Percentiles rank a stretch among this genome's conserved stretches.
Evolutionary conservation across 139 green algal genomes (phyloP).

Genomic region (Medakamo hakoo): DNA sequence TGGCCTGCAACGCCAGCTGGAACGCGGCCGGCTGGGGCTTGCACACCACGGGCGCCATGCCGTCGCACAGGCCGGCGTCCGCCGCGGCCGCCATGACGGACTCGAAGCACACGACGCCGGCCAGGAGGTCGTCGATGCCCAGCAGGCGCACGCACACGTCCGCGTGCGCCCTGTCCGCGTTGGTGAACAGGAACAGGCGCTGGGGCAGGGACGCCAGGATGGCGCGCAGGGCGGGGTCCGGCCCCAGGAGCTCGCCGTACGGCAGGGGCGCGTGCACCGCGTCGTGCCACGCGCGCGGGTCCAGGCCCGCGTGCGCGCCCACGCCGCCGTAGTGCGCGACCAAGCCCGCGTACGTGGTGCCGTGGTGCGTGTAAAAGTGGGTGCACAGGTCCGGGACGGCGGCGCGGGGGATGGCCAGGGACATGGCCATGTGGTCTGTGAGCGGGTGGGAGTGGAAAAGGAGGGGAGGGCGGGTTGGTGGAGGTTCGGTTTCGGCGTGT

Average conservation of each 20-base stretch:
- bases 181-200: neutral
- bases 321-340: neutral
- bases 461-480: too few species aligned
- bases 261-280: neutral
- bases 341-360: neutral
- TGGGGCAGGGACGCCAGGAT: neutral
- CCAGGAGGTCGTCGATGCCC: neutral
- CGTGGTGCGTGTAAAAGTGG: neutral
- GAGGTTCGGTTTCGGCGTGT: too few species aligned
- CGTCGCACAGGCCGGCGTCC: neutral
- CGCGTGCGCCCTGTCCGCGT: neutral
- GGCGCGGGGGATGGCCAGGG: neutral
- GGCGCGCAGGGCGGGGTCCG: neutral
- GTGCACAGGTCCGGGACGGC: neutral
- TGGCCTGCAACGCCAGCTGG: neutral
- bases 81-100: neutral
- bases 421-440: neutral
- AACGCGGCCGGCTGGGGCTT: neutral
- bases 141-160: neutral
- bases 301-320: neutral
- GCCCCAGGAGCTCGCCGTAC: neutral
- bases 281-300: neutral
- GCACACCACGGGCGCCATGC: neutral
- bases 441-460: neutral
- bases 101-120: neutral